Conservation (phyloP, 2,329 filamentous ascomycete species). For the Botrytis galanthina region DNA sequence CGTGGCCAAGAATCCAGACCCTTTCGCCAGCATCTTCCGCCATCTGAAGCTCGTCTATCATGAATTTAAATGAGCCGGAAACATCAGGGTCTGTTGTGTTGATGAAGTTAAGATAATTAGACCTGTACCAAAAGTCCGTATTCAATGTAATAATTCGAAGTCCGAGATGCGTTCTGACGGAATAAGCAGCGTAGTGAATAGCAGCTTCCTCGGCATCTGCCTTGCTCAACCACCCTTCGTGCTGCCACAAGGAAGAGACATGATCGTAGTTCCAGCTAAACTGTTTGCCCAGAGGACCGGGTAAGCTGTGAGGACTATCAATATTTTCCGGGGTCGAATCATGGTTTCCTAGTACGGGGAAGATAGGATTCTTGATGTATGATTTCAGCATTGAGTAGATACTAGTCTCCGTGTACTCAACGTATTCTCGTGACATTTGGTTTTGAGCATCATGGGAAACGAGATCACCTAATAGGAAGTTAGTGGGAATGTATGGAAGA, state of each 20-base stretch:
- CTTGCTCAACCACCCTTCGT: conserved; percentile 53
- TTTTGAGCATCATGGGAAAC: conserved; percentile 53
- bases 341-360: conserved; percentile 56
- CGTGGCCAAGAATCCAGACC: conserved; percentile 55
- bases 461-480: conserved; percentile 45
- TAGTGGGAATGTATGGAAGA: background rate
- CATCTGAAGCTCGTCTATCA: conserved; percentile 51
- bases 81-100: conserved; percentile 52
- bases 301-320: conserved; percentile 52
- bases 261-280: conserved; percentile 59
- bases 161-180: conserved; percentile 52
- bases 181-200: conserved; percentile 56
- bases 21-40: conserved; percentile 51
- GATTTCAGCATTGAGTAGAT: conserved; percentile 55
- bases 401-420: conserved; percentile 52
- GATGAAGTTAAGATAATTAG: conserved; percentile 50
- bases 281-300: conserved; percentile 52
- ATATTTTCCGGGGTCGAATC: conserved; percentile 54
- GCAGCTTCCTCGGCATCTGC: conserved; percentile 47
- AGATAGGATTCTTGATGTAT: conserved; percentile 56
- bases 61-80: conserved; percentile 48
- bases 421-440: conserved; percentile 51
- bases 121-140: conserved; percentile 49
- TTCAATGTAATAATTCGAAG: conserved; percentile 53
- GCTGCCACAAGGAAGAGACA: conserved; percentile 53